phyloP scores from a whole-genome alignment of 495 filamentous ascomycete species.

The Hapsidospora chrysogenum region DNA sequence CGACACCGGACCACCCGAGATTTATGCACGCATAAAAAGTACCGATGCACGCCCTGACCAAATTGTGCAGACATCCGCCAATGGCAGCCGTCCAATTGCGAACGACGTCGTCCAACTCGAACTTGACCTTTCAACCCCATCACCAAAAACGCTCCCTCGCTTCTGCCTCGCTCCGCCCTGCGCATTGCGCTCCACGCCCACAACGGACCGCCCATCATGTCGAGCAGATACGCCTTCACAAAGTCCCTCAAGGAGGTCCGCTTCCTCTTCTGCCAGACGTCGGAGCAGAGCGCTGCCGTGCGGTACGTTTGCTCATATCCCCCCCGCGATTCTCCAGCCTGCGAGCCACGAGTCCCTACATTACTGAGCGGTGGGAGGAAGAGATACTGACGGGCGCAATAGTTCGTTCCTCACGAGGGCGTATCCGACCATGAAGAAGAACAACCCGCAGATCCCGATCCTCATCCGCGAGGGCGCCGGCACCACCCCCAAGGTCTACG shows the following conservation, averaged over 20 bases:
- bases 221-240: conserved; percentile 79
- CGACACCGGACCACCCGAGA: too few relatives aligned
- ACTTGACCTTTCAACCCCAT: too few relatives aligned
- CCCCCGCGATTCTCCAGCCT: not conserved
- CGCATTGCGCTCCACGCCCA: not conserved
- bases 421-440: conserved; percentile 98
- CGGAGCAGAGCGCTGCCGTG: conserved; percentile 69
- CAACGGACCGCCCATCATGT: conserved; percentile 39
- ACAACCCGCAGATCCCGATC: conserved; percentile 90
- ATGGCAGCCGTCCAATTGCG: too few relatives aligned
- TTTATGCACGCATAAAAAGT: too few relatives aligned
- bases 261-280: conserved; percentile 90
- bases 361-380: not conserved
- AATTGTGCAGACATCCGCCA: too few relatives aligned
- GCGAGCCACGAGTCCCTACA: too few relatives aligned
- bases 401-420: conserved; percentile 82
- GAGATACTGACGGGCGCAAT: conserved; percentile 1
- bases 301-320: conserved; percentile 35
- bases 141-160: too few relatives aligned
- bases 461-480: conserved; percentile 80
- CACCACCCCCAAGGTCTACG: conserved; percentile 70
- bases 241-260: conserved; percentile 85
- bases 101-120: too few relatives aligned
- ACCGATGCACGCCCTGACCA: too few relatives aligned
- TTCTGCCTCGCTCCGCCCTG: too few relatives aligned